Percentiles rank a stretch among this genome's conserved stretches.
Evolutionary conservation across 768 basidiomycete genomes (phyloP).

Genomic region (Russula sp.): DNA sequence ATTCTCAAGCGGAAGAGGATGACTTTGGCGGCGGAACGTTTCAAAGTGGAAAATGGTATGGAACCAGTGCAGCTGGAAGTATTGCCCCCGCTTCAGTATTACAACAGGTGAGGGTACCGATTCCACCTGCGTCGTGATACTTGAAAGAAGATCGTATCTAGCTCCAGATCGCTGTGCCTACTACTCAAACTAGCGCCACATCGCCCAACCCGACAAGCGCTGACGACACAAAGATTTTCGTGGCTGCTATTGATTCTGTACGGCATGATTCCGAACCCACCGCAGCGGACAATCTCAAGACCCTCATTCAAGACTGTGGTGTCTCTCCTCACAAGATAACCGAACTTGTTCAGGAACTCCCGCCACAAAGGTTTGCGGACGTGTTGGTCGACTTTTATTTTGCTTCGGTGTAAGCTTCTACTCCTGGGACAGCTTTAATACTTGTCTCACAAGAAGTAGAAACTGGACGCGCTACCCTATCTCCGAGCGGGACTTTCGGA

Average conservation of each 20-base stretch:
- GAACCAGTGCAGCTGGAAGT: constrained; percentile 79
- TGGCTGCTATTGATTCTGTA: constrained; percentile 43
- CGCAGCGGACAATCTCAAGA: constrained; percentile 80
- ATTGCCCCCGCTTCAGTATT: constrained; percentile 75
- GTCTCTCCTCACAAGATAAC: constrained; percentile 87
- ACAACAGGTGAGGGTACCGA: constrained; percentile 56
- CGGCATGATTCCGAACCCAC: constrained; percentile 44
- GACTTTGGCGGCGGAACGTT: constrained; percentile 74
- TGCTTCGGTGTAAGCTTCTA: constrained; percentile 54
- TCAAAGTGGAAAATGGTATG: constrained; percentile 85
- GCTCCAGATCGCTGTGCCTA: constrained; percentile 54
- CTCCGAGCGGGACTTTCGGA: constrained; percentile 78
- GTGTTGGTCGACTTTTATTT: constrained; percentile 84
- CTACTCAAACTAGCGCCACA: constrained; percentile 33
- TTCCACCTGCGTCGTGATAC: background rate
- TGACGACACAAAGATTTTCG: constrained; percentile 34
- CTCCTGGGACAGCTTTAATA: constrained; percentile 8
- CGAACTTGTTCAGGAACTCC: constrained; percentile 85
- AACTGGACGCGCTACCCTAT: constrained; percentile 95
- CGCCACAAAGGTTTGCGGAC: constrained; percentile 70
- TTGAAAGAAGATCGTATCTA: constrained; percentile 31
- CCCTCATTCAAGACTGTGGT: constrained; percentile 88
- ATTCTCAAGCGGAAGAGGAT: constrained; percentile 73
- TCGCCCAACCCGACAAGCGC: constrained; percentile 25
- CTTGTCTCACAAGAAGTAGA: constrained; percentile 41